Evolutionary conservation across 164 flowering plant species (phyloP), one percentile per base, ranked within the genome.

Genomic region (Liriodendron chinense): DNA sequence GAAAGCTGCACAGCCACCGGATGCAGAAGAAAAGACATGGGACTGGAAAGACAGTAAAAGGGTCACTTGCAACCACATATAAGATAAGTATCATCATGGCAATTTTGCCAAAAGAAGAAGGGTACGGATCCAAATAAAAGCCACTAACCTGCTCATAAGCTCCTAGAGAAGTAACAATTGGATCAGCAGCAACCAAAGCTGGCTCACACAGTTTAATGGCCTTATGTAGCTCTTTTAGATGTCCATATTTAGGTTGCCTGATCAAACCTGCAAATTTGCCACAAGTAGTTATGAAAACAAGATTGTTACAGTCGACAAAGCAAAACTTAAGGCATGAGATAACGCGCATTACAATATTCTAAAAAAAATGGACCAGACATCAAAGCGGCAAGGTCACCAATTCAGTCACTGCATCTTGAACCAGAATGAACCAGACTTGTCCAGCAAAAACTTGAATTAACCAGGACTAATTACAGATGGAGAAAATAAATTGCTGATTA

Each of bases 221-320:
- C 70, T 65, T 82, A 70, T 96, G 98, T 71, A 96, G 94, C 77
- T 91, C 94, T 84, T 88, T 94, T 78, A 96, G 77, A 82, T 96
- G 99, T 53, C 96, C 89, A 69, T 91, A 94, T 83, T 96, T 96
- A 18, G 99, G 99, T 78, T 96, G 86, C 75, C 95, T 85, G 53
- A 88, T 80, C 82, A 93, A 76, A 83, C 99, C 99, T 96, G 81
- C 26, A 75, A 77, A 57, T 43, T 57, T 50, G 68, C 43, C 53
- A 75, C 2, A 21, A 25, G 8, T 9, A 66, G 48, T 70, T 47
- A 69, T 53, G 64, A 47, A 47, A 49, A 8, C 48, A 63, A 26
- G 21, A 57, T 25, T 53, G 59, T 53, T 16, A 72, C 56, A 10
- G 22, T 67, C 69, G 14, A 16, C 47, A 67, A 26, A 67, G 9